Conservation (phyloP, 2,329 filamentous ascomycete species). For the Neoscytalidium dimidiatum region DNA sequence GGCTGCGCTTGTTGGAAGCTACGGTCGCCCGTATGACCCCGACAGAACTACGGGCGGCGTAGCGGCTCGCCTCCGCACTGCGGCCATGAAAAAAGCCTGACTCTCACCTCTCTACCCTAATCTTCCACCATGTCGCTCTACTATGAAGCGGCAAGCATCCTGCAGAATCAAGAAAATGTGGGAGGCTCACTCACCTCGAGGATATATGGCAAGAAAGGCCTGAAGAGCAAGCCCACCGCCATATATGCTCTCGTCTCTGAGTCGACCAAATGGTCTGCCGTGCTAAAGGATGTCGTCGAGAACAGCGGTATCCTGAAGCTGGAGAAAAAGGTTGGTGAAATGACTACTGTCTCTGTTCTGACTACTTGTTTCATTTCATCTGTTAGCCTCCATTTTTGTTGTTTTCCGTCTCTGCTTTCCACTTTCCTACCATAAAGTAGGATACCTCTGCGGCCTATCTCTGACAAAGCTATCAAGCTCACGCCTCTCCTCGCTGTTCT, state of each 20-base stretch:
- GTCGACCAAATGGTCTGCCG: slow-evolving; percentile 83
- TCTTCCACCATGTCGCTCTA: slow-evolving; percentile 79
- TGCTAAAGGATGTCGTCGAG: slow-evolving; percentile 90
- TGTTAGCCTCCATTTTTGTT: background rate
- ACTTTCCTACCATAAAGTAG: background rate
- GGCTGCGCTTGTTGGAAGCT: background rate
- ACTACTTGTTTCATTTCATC: background rate
- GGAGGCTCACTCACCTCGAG: slow-evolving; percentile 87
- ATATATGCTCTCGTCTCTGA: slow-evolving; percentile 87
- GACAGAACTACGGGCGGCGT: background rate
- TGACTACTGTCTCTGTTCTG: background rate
- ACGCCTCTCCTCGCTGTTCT: slow-evolving; percentile 78
- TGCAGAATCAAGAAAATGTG: slow-evolving; percentile 63
- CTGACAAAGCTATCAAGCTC: slow-evolving; percentile 55
- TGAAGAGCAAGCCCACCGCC: slow-evolving; percentile 78
- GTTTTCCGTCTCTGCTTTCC: background rate
- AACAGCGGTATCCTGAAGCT: slow-evolving; percentile 71
- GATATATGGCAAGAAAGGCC: slow-evolving; percentile 71
- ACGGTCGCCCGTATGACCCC: background rate
- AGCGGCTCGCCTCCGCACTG: background rate
- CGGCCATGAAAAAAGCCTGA: slow-evolving; percentile 9
- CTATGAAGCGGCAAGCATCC: slow-evolving; percentile 79
- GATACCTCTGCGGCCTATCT: background rate
- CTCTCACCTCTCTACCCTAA: background rate
- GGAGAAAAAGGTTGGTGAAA: slow-evolving; percentile 73